Evolutionary conservation across 2,329 filamentous ascomycete species (phyloP), one percentile per base, ranked within the genome.

Genomic region (Fusarium praegraminearum): DNA sequence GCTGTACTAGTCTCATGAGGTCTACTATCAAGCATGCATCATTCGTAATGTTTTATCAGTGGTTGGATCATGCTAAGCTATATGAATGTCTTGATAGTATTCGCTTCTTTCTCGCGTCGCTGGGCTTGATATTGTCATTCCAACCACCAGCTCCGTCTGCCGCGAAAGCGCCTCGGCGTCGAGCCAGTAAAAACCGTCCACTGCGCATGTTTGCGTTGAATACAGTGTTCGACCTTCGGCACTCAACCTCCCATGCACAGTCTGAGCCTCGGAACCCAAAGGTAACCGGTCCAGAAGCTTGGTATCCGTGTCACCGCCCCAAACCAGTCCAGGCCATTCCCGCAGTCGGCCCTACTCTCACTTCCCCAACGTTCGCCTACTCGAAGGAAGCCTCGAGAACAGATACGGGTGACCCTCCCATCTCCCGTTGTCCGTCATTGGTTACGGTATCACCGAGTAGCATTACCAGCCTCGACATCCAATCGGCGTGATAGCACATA

Each of bases 61-160:
- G 26, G 63, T 51, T 44, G 33, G 50, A 60, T 54, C 54, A 60
- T 58, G 56, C 30, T 60, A 40, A 52, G 35, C 28, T 41, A n/a
- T 38, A 55, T 68, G 36, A 58, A 65, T 65, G 58, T 40, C 64
- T 70, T 61, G 43, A 51, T 56, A 49, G 43, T 53, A 47, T 41
- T 60, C 36, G 38, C 52, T 44, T 22, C 40, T 35, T 38, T 43
- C 41, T 46, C 28, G 24, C 32, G 61, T 60, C 43, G 32, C 47
- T 38, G 24, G 22, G 18, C 22, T 40, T 51, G 51, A 50, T 62
- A 43, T 57, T 67, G 40, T 36, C 38, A 33, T 46, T 51, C 58
- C 35, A 49, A 46, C 49, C 20, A 26, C 59, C 52, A 41, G 7
- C 40, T 55, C 24, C 54, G 32, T 44, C 35, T 50, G 43, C 46